A percentile compares a stretch with the other conserved stretches of the same genome.
Evolutionary conservation across 441 rosid species (phyloP).

Genomic region (Pelargonium hybrid): DNA sequence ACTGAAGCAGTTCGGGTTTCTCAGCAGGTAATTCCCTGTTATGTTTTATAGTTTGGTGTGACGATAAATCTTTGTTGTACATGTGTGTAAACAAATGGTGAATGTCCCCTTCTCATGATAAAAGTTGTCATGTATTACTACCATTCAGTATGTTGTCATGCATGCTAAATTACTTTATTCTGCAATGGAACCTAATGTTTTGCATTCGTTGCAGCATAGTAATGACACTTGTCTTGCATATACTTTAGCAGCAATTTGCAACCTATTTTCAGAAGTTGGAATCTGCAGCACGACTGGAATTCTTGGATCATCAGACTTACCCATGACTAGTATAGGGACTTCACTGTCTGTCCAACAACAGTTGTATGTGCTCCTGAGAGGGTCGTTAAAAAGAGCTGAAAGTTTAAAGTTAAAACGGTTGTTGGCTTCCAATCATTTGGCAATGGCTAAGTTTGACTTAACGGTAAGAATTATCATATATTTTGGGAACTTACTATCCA

Average conservation of each 20-base stretch:
- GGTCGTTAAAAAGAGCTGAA: conserved; percentile 78
- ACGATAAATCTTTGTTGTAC: background rate
- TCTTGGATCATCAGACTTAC: conserved; percentile 75
- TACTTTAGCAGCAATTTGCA: conserved; percentile 81
- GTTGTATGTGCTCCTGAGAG: conserved; percentile 69
- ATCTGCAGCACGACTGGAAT: conserved; percentile 54
- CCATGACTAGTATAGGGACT: conserved; percentile 46
- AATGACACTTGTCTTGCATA: conserved; percentile 94
- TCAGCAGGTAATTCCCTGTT: conserved; percentile 49
- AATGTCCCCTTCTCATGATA: background rate
- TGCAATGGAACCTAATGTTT: conserved; percentile 15
- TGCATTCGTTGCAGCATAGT: conserved; percentile 52
- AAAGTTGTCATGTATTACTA: background rate
- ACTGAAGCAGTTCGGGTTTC: conserved; percentile 85
- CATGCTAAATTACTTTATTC: conserved; percentile 3
- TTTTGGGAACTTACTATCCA: background rate
- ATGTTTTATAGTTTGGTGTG: background rate
- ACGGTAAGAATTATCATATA: conserved; percentile 36
- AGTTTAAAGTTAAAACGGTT: conserved; percentile 63
- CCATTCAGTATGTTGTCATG: background rate
- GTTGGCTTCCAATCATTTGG: conserved; percentile 88
- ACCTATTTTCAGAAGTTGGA: conserved; percentile 75
- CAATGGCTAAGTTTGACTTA: conserved; percentile 86
- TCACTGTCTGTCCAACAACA: conserved; percentile 81
- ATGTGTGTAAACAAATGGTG: background rate